Conservation (phyloP, 805 yeast genomes). For the Saturnispora gosingensis region DNA sequence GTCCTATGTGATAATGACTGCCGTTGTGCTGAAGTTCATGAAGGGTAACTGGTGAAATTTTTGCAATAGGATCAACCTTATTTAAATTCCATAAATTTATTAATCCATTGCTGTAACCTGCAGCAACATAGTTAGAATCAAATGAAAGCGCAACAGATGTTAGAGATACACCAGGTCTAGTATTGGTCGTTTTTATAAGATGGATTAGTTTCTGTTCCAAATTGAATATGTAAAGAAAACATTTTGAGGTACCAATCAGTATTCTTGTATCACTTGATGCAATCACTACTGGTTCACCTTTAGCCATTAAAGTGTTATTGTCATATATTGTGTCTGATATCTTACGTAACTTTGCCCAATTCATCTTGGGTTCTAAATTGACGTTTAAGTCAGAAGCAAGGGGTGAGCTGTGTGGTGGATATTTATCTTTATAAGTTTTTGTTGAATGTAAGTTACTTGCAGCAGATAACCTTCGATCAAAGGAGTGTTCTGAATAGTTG, state of each 20-base stretch:
- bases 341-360: constrained; percentile 25
- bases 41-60: constrained; percentile 24
- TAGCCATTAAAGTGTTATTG: constrained; percentile 16
- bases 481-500: neutral
- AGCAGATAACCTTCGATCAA: constrained; percentile 2
- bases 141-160: constrained; percentile 49
- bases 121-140: constrained; percentile 62
- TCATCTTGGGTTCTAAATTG: constrained; percentile 10
- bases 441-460: neutral
- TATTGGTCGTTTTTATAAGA: constrained; percentile 29
- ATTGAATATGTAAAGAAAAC: constrained; percentile 57
- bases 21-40: constrained; percentile 16
- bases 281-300: constrained; percentile 45
- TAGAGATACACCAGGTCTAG: constrained; percentile 37
- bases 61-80: constrained; percentile 24
- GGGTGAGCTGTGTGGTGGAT: neutral
- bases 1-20: constrained; percentile 23
- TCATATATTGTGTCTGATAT: constrained; percentile 17
- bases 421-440: neutral
- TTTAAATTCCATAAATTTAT: constrained; percentile 60
- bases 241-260: constrained; percentile 64
- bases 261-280: constrained; percentile 35
- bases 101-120: constrained; percentile 58
- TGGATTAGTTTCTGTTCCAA: constrained; percentile 50
- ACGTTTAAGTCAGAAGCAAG: neutral